A percentile compares a stretch with the other conserved stretches of the same genome.
phyloP scores from a whole-genome alignment of 2,329 filamentous ascomycete genomes.

The Chaetoscypha palmicola region DNA sequence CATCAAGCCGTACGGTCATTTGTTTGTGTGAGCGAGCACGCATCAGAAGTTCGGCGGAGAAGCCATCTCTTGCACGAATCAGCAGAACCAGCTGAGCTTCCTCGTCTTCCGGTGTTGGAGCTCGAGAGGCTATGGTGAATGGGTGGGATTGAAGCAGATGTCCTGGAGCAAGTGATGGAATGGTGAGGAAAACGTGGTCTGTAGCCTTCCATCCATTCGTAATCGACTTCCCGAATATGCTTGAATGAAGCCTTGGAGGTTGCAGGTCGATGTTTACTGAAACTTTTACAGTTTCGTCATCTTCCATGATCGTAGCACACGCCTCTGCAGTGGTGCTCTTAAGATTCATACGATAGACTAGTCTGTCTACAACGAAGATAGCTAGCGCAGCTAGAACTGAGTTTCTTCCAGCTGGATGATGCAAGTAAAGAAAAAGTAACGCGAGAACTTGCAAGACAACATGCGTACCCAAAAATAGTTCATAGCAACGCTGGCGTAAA shows the following conservation, averaged over 20 bases:
- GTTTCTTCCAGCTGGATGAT: constrained; percentile 44
- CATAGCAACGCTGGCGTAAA: constrained; percentile 55
- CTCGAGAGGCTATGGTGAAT: constrained; percentile 58
- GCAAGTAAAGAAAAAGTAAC: constrained; percentile 51
- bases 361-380: constrained; percentile 51
- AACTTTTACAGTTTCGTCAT: constrained; percentile 47
- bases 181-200: constrained; percentile 56
- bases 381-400: constrained; percentile 47
- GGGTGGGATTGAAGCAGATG: constrained; percentile 56
- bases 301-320: constrained; percentile 46
- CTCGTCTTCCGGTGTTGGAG: constrained; percentile 34
- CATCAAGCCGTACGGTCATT: constrained; percentile 49
- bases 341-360: constrained; percentile 48
- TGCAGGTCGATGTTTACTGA: constrained; percentile 25
- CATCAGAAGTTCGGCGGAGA: constrained; percentile 48
- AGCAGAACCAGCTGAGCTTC: constrained; percentile 50
- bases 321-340: constrained; percentile 44
- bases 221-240: constrained; percentile 32
- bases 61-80: constrained; percentile 53
- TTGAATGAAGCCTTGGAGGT: constrained; percentile 5
- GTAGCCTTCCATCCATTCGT: constrained; percentile 50
- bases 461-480: constrained; percentile 53
- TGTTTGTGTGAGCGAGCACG: constrained; percentile 40
- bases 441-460: constrained; percentile 49
- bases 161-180: constrained; percentile 46